Conservation (phyloP, 345 rosid genomes). For the Lumnitzera littorea region DNA sequence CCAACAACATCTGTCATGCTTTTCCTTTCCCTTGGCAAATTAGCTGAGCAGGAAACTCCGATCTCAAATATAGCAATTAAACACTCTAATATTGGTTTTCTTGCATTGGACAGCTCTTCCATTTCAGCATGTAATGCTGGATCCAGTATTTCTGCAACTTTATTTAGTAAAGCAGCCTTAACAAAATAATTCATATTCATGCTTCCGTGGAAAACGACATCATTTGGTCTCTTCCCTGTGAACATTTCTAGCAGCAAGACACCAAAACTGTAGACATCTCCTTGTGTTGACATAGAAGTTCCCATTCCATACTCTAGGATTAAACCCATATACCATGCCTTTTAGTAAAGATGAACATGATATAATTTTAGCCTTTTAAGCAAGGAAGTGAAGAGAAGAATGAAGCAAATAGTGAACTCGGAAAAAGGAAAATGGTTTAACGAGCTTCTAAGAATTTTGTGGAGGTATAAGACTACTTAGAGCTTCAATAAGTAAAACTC, state of each 20-base stretch:
- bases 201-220: slow-evolving; percentile 8
- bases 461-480: no score
- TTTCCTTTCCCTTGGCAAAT: slow-evolving; percentile 5
- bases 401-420: no score
- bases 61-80: slow-evolving; percentile 6
- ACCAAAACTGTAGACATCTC: slow-evolving; percentile 23
- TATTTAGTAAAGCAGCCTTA: slow-evolving; percentile 6
- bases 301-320: slow-evolving; percentile 17
- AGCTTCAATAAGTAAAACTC: no score
- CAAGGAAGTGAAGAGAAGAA: neutral
- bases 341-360: neutral
- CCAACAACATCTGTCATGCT: neutral
- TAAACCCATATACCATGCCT: neutral
- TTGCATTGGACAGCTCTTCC: neutral
- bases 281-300: slow-evolving; percentile 2
- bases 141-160: slow-evolving; percentile 7
- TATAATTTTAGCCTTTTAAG: neutral
- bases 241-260: slow-evolving; percentile 19
- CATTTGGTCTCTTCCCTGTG: slow-evolving; percentile 9
- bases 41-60: slow-evolving; percentile 15
- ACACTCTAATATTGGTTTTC: neutral
- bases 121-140: slow-evolving; percentile 7
- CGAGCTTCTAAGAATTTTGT: no score
- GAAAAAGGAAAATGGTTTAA: no score
- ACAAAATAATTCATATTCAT: slow-evolving; percentile 9